These are phyloP conservation scores for Psilocybe cubensis DNA, from an alignment of 768 basidiomycete genomes.

Conservation along the genomic window DNA sequence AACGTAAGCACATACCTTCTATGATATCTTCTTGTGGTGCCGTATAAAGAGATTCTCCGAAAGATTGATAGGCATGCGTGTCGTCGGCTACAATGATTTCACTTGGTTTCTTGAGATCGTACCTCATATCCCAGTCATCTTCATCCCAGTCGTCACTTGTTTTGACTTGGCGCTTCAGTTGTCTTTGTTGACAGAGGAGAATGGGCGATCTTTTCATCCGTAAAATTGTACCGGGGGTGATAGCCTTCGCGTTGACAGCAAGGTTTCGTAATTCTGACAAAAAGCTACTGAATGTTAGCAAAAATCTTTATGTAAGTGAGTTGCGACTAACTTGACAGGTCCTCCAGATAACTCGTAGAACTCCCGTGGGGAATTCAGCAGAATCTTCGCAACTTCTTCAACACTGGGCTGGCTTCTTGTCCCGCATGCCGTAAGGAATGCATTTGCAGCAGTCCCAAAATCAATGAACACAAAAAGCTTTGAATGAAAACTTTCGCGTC, in stretches of 20 bases:
- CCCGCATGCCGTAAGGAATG: slow-evolving; percentile 86
- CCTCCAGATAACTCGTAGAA: slow-evolving; percentile 78
- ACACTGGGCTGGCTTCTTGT: slow-evolving; percentile 87
- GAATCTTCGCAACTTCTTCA: slow-evolving; percentile 74
- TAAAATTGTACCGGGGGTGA: slow-evolving; percentile 53
- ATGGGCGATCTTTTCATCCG: slow-evolving; percentile 75
- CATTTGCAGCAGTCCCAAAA: slow-evolving; percentile 81
- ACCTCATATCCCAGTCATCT: slow-evolving; percentile 73
- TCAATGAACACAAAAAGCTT: slow-evolving; percentile 88
- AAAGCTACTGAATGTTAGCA: slow-evolving; percentile 53
- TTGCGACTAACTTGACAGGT: slow-evolving; percentile 57
- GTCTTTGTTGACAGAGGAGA: slow-evolving; percentile 74
- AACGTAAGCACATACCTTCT: slow-evolving; percentile 57
- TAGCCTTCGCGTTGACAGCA: slow-evolving; percentile 70
- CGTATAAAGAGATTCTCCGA: slow-evolving; percentile 74
- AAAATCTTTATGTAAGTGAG: background rate
- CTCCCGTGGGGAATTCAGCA: slow-evolving; percentile 67
- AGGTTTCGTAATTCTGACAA: slow-evolving; percentile 83
- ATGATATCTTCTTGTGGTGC: slow-evolving; percentile 91
- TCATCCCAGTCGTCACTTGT: slow-evolving; percentile 56
- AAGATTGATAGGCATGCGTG: slow-evolving; percentile 76
- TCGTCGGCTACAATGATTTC: slow-evolving; percentile 89
- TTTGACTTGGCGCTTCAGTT: slow-evolving; percentile 38
- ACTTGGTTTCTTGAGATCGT: slow-evolving; percentile 70
- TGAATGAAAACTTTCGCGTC: slow-evolving; percentile 66